These are phyloP conservation scores for Acanthochlamys bracteata DNA, from an alignment of 106 monocot species.

Conservation along the genomic window DNA sequence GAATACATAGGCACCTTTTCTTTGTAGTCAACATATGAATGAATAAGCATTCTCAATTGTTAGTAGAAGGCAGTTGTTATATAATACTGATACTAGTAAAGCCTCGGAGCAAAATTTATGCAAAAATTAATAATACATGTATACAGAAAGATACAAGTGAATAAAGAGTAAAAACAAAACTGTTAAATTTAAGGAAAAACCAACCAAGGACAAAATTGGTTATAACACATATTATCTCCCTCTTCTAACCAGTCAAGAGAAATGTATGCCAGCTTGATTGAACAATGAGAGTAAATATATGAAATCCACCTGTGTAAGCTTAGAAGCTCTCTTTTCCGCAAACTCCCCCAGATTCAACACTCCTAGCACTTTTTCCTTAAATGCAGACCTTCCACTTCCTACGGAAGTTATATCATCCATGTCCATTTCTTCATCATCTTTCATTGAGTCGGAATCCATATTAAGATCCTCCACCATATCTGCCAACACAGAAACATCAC, in stretches of 20 bases:
- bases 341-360: slow-evolving; percentile 75
- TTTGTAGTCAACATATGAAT: no score
- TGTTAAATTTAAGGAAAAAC: neutral
- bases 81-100: no score
- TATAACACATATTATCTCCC: neutral
- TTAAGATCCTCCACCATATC: slow-evolving; percentile 52
- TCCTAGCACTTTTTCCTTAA: slow-evolving; percentile 71
- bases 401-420: slow-evolving; percentile 35
- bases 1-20: no score
- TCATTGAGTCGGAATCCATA: slow-evolving; percentile 26
- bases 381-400: slow-evolving; percentile 20
- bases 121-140: no score
- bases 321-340: slow-evolving; percentile 77
- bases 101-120: no score
- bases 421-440: slow-evolving; percentile 58
- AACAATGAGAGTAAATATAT: slow-evolving; percentile 87
- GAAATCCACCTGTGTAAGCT: slow-evolving; percentile 87
- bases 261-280: slow-evolving; percentile 79
- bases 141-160: no score
- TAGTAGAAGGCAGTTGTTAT: no score
- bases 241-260: slow-evolving; percentile 31
- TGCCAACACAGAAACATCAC: slow-evolving; percentile 52
- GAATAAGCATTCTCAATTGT: no score
- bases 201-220: neutral
- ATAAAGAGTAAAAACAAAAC: neutral